These are phyloP conservation scores for Discostella pseudostelligera DNA, from an alignment of 108 stramenopile genomes.

Conservation along the genomic window DNA sequence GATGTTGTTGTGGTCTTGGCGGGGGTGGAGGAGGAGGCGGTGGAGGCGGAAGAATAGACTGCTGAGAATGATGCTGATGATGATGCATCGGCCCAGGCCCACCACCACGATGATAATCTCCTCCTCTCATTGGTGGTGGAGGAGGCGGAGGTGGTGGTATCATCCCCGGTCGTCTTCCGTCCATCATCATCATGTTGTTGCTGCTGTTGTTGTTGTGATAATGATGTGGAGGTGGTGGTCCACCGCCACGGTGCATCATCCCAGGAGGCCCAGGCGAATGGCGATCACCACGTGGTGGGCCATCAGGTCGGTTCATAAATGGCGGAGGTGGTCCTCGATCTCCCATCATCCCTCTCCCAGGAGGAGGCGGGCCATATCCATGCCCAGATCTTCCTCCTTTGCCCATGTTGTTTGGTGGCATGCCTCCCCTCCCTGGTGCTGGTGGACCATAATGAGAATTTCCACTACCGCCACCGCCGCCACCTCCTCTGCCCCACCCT, in stretches of 20 bases:
- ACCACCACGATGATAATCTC: neutral
- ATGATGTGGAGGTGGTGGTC: neutral
- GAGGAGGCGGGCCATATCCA: neutral
- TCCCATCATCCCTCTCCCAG: neutral
- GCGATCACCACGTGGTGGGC: neutral
- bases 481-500: neutral
- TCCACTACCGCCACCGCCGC: neutral
- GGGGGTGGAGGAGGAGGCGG: neutral
- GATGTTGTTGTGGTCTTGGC: neutral
- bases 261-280: neutral
- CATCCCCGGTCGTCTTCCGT: too few relatives aligned
- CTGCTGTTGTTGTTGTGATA: too few relatives aligned
- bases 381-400: too few relatives aligned
- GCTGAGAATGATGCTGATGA: constrained; percentile 1
- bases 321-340: neutral
- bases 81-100: neutral
- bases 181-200: too few relatives aligned
- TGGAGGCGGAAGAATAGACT: neutral
- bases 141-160: too few relatives aligned
- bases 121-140: too few relatives aligned
- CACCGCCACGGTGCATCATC: neutral
- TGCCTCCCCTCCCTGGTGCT: too few relatives aligned
- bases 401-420: too few relatives aligned
- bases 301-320: neutral
- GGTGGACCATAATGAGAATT: neutral